These are phyloP conservation scores for Apophysomyces sp. DNA, from an alignment of 371 early-diverging fungal genomes.

Conservation along the genomic window DNA sequence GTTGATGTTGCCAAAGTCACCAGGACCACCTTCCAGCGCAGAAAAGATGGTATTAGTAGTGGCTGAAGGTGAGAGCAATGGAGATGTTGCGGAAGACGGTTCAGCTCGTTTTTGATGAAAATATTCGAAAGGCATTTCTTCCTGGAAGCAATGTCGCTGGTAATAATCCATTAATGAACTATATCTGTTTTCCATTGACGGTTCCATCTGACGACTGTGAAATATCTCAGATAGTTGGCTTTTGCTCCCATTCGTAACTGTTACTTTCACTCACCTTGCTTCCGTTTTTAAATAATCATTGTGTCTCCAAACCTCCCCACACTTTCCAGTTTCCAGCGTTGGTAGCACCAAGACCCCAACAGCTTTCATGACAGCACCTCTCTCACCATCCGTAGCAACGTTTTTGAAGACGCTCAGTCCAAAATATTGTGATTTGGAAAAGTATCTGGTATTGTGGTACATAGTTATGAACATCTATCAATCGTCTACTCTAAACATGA, in stretches of 20 bases:
- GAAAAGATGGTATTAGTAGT: background rate
- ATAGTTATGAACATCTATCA: background rate
- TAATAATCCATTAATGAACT: slow-evolving; percentile 6
- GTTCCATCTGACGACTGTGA: background rate
- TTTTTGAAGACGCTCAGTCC: slow-evolving; percentile 58
- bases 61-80: background rate
- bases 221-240: background rate
- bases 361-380: slow-evolving; percentile 61
- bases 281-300: slow-evolving; percentile 29
- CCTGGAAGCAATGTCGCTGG: background rate
- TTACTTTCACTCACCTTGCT: slow-evolving; percentile 13
- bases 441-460: slow-evolving; percentile 37
- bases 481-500: background rate
- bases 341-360: slow-evolving; percentile 56
- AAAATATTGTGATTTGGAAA: slow-evolving; percentile 39
- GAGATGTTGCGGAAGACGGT: background rate
- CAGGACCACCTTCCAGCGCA: background rate
- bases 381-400: slow-evolving; percentile 23
- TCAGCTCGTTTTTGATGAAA: background rate
- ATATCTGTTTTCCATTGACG: background rate
- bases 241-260: background rate
- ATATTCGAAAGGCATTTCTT: background rate
- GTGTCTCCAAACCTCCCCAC: slow-evolving; percentile 55
- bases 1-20: background rate
- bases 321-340: slow-evolving; percentile 39